Conservation (phyloP, 148 eudicot species). For the Rhododendron ferrugineum region DNA sequence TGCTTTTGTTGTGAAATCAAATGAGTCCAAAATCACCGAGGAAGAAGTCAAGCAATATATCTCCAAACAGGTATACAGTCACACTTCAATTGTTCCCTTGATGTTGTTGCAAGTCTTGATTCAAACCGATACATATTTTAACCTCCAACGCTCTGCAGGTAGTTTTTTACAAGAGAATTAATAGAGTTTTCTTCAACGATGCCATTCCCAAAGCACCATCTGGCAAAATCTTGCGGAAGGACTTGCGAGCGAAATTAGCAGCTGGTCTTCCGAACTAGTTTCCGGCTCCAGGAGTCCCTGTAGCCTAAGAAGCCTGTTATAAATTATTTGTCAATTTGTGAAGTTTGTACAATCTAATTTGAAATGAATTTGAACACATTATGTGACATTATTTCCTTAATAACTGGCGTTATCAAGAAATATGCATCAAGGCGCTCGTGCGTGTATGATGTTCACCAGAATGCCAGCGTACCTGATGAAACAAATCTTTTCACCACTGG, state of each 20-base stretch:
- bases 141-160: constrained; percentile 37
- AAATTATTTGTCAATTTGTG: neutral
- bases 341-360: constrained; percentile 4
- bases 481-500: neutral
- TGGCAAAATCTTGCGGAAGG: constrained; percentile 91
- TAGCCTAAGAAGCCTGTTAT: neutral
- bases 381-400: neutral
- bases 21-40: constrained; percentile 50
- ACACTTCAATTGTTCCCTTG: neutral
- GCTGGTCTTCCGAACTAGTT: constrained; percentile 36
- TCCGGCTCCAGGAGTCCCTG: neutral
- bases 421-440: neutral
- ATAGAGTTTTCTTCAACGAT: constrained; percentile 59
- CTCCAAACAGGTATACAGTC: constrained; percentile 50
- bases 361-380: neutral
- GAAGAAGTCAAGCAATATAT: constrained; percentile 55
- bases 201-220: constrained; percentile 85
- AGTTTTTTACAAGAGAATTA: constrained; percentile 78
- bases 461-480: neutral
- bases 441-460: neutral
- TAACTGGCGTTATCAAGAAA: neutral
- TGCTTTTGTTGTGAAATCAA: constrained; percentile 63
- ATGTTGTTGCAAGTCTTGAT: neutral
- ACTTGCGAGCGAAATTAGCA: constrained; percentile 73
- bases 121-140: neutral